phyloP scores from a whole-genome alignment of 1,284 basidiomycete species.

The Anthracocystis panici-leucophaei region DNA sequence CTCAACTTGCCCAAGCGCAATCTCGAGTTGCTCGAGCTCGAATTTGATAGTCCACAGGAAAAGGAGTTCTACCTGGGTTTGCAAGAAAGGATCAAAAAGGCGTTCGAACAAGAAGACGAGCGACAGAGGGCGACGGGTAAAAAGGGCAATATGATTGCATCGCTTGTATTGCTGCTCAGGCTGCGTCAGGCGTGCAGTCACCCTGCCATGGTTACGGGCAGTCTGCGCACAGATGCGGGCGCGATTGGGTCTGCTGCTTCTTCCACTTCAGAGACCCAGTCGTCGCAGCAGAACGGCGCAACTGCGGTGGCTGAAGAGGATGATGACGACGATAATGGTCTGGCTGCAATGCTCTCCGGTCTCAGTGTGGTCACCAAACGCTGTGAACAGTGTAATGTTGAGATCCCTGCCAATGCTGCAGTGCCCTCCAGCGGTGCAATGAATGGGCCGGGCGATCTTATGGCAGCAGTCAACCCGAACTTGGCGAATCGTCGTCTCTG shows the following conservation, averaged over 20 bases:
- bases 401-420: slow-evolving; percentile 11
- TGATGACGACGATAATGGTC: slow-evolving; percentile 74
- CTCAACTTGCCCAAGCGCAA: slow-evolving; percentile 82
- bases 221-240: slow-evolving; percentile 33
- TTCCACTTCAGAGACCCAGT: not conserved
- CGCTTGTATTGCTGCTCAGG: slow-evolving; percentile 84
- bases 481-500: slow-evolving; percentile 46
- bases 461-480: slow-evolving; percentile 29
- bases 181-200: slow-evolving; percentile 79
- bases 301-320: slow-evolving; percentile 6
- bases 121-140: slow-evolving; percentile 71
- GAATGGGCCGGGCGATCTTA: slow-evolving; percentile 22
- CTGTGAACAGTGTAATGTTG: slow-evolving; percentile 57
- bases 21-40: slow-evolving; percentile 77
- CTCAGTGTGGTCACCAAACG: slow-evolving; percentile 72
- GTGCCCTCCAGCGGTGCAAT: not conserved
- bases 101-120: slow-evolving; percentile 72
- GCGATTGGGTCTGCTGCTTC: slow-evolving; percentile 32
- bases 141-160: slow-evolving; percentile 82
- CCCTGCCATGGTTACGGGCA: slow-evolving; percentile 54
- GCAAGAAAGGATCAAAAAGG: slow-evolving; percentile 79
- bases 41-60: slow-evolving; percentile 74
- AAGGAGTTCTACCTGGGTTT: slow-evolving; percentile 84
- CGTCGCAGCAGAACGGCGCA: not conserved
- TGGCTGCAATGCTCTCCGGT: slow-evolving; percentile 80